Percentiles rank a stretch among this genome's conserved stretches.
Evolutionary conservation across 2,329 filamentous ascomycete genomes (phyloP).

Genomic region (Clathrospora elynae): DNA sequence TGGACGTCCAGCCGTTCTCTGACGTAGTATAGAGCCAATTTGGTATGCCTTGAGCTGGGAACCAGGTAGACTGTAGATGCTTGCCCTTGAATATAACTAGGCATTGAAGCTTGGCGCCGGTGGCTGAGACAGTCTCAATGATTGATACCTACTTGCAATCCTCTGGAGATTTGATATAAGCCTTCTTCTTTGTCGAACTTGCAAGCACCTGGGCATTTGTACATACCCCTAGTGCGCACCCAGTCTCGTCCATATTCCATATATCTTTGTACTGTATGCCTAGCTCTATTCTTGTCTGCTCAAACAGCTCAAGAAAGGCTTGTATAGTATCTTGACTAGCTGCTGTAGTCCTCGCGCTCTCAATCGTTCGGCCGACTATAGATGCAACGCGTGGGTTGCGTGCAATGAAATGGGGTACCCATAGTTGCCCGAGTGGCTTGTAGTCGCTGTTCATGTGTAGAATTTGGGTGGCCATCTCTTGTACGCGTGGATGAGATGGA

Average conservation of each 20-base stretch:
- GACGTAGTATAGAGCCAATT: constrained; percentile 18
- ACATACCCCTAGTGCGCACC: constrained; percentile 11
- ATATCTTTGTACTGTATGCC: constrained; percentile 18
- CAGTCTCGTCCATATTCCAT: constrained; percentile 21
- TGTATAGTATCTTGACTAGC: constrained; percentile 14
- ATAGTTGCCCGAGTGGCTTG: constrained; percentile 15
- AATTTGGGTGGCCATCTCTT: constrained; percentile 22
- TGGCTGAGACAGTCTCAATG: constrained; percentile 17
- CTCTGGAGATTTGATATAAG: constrained; percentile 23
- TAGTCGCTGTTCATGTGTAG: constrained; percentile 16
- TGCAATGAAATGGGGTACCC: constrained; percentile 18
- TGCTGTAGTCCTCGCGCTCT: constrained; percentile 8
- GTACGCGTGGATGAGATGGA: constrained; percentile 14
- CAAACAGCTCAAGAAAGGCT: constrained; percentile 19
- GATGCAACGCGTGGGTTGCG: constrained; percentile 19
- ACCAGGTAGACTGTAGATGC: constrained; percentile 19
- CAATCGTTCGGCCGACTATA: constrained; percentile 16
- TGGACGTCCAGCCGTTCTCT: constrained; percentile 19
- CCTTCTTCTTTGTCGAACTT: constrained; percentile 17
- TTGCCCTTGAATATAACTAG: constrained; percentile 25
- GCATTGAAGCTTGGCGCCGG: constrained; percentile 8
- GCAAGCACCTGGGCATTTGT: constrained; percentile 15
- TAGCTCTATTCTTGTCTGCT: constrained; percentile 8
- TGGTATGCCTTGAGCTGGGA: constrained; percentile 10
- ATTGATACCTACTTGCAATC: constrained; percentile 26